Evolutionary conservation across 495 filamentous ascomycete species (phyloP), one percentile per base, ranked within the genome.

Genomic region (Gamarada debralockiae): DNA sequence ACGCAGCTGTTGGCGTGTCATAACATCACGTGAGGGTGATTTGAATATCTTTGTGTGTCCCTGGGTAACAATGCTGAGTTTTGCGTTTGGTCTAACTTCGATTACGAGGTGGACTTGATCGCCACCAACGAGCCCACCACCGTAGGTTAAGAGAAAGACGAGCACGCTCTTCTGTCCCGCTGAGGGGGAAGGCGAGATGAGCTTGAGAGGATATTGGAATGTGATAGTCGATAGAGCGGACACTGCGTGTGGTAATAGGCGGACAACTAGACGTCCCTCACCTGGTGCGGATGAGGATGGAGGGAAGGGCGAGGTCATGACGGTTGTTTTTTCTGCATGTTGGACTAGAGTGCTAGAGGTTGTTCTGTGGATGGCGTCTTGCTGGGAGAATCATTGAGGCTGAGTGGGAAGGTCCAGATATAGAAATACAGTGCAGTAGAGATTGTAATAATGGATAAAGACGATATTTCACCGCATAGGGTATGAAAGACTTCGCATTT

Each of bases 1-100:
- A 27, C 72, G 72, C 48, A 95, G 69, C 3, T 70, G 69, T 67
- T 98, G 93, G 17, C 80, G 70, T 27, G 87, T 91, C 54, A 86
- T 62, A 7, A 79, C 65, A 18, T 75, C 69, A 38, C 66, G 70
- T 43, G 70, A 65, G 9, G 79, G 71, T 3, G 89, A 84, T 58
- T 89, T 90, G 79, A 95, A 98, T 65, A 98, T 83, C 70, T 97
- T 97, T 40, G 93, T 97, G 73, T 87, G 88, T 33, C 93, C 93
- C 72, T 97, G 93, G 0, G 93, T 97, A 34, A 91, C 88, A 17
- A 97, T 80, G 37, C 86, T 84, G 33, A 98, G 78, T 52, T 84
- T 83, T 0, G 89, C 84, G 4, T 66, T 62, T 0, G 75, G 59
- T 17, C 82, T 81, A 20, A 96, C 72, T 3, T 77, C 76, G 43